Conservation (phyloP, 2,329 filamentous ascomycete species). For the Alternaria sp. region DNA sequence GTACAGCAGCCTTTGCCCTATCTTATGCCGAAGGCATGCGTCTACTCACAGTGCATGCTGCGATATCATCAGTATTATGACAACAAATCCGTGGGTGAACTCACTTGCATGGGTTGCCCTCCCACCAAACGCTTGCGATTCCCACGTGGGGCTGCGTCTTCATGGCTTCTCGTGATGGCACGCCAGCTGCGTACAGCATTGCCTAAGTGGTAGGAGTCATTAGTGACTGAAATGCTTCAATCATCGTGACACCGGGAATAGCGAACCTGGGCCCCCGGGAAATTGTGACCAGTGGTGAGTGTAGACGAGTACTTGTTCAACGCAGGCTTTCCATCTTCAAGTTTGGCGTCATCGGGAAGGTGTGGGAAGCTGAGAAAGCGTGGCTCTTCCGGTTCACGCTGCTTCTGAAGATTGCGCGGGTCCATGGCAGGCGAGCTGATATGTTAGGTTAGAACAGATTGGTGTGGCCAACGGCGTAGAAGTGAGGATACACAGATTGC, state of each 20-base stretch:
- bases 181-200: conserved; percentile 93
- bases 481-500: background rate
- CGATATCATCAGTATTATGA: conserved; percentile 32
- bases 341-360: conserved; percentile 61
- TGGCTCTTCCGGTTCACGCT: conserved; percentile 49
- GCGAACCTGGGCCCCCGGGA: conserved; percentile 83
- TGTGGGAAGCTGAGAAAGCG: conserved; percentile 66
- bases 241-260: background rate
- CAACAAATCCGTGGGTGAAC: conserved; percentile 46
- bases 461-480: background rate
- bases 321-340: conserved; percentile 65
- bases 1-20: conserved; percentile 11
- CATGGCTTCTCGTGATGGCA: conserved; percentile 84
- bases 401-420: conserved; percentile 46
- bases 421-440: conserved; percentile 41
- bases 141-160: conserved; percentile 91
- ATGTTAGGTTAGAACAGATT: background rate
- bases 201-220: conserved; percentile 63
- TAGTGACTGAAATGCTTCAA: conserved; percentile 10
- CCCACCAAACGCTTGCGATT: conserved; percentile 94
- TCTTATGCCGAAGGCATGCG: conserved; percentile 10
- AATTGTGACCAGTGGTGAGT: conserved; percentile 86
- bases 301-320: conserved; percentile 88
- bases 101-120: conserved; percentile 95
- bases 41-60: conserved; percentile 60